Conservation (phyloP, 2,329 filamentous ascomycete species). For the Seiridium unicorne region DNA sequence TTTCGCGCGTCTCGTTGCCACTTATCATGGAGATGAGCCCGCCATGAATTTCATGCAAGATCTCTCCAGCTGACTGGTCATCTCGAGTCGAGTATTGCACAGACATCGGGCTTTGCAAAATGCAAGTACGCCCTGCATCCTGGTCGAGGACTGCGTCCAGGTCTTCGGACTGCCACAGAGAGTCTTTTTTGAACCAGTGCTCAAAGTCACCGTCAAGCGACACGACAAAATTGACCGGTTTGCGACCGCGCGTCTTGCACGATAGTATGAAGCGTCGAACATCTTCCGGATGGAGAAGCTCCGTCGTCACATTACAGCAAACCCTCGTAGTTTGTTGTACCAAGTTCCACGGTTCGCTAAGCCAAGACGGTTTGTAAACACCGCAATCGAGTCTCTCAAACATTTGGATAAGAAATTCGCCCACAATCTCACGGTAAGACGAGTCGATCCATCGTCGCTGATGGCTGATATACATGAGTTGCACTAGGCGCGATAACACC, state of each 20-base stretch:
- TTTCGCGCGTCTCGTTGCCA: too few species aligned
- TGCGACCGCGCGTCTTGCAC: conserved; percentile 87
- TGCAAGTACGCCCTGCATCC: conserved; percentile 93
- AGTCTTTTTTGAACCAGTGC: conserved; percentile 99
- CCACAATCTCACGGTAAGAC: conserved; percentile 78
- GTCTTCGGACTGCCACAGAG: conserved; percentile 98
- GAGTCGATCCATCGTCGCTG: conserved; percentile 88
- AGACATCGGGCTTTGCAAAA: conserved; percentile 90
- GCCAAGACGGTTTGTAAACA: too few species aligned
- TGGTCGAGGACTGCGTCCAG: conserved; percentile 92
- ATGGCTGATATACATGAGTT: conserved; percentile 88
- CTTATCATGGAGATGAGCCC: too few species aligned
- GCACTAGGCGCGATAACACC: conserved; percentile 81
- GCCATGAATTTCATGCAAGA: conserved; percentile 73
- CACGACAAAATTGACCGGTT: conserved; percentile 95
- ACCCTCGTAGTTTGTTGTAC: too few species aligned
- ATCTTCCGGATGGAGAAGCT: conserved; percentile 97
- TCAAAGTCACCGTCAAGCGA: conserved; percentile 96
- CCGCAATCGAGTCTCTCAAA: conserved; percentile 76
- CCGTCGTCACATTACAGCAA: conserved; percentile 81
- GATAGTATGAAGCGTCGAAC: conserved; percentile 94
- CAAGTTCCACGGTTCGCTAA: too few species aligned
- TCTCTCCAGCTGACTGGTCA: conserved; percentile 92
- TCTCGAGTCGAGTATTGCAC: conserved; percentile 85
- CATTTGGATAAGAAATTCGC: conserved; percentile 91